Evolutionary conservation across 1,284 basidiomycete species (phyloP).

Genomic region (Pseudozyma pruni): DNA sequence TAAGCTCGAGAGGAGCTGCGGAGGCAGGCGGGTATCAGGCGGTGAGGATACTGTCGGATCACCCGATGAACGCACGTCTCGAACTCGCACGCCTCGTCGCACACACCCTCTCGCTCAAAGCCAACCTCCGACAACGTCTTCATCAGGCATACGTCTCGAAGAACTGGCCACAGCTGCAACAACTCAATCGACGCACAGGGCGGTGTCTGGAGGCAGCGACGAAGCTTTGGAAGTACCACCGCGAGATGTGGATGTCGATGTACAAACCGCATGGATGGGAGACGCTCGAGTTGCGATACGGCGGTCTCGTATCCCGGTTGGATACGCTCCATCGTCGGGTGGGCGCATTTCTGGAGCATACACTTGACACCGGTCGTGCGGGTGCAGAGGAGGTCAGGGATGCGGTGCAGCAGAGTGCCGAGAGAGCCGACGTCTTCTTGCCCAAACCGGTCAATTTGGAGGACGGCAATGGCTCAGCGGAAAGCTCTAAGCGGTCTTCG

Average conservation of each 20-base stretch:
- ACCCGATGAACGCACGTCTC: slow-evolving; percentile 56
- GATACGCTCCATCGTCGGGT: slow-evolving; percentile 65
- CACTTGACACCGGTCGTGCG: background rate
- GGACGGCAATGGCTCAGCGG: slow-evolving; percentile 9
- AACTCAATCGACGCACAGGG: slow-evolving; percentile 25
- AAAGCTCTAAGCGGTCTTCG: slow-evolving; percentile 2
- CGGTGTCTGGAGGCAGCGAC: slow-evolving; percentile 46
- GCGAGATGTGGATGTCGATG: slow-evolving; percentile 65
- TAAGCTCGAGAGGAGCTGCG: background rate
- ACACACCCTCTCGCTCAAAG: slow-evolving; percentile 45
- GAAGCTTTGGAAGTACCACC: slow-evolving; percentile 63
- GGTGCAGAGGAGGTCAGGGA: slow-evolving; percentile 2
- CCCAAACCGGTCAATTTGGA: slow-evolving; percentile 18
- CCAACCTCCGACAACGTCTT: slow-evolving; percentile 44
- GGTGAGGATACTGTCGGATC: slow-evolving; percentile 38
- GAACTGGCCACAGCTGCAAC: slow-evolving; percentile 47
- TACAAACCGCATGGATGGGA: slow-evolving; percentile 68
- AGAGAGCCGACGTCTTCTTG: slow-evolving; percentile 24
- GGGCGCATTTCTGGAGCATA: slow-evolving; percentile 37
- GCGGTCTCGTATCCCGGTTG: slow-evolving; percentile 64
- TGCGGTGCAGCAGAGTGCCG: slow-evolving; percentile 1
- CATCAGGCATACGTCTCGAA: slow-evolving; percentile 47
- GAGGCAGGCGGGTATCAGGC: background rate
- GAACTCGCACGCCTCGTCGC: slow-evolving; percentile 49
- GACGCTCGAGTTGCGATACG: slow-evolving; percentile 68